A percentile compares a stretch with the other conserved stretches of the same genome.
Conservation (phyloP, 164 flowering plant species). For the Vitis labrusca region DNA sequence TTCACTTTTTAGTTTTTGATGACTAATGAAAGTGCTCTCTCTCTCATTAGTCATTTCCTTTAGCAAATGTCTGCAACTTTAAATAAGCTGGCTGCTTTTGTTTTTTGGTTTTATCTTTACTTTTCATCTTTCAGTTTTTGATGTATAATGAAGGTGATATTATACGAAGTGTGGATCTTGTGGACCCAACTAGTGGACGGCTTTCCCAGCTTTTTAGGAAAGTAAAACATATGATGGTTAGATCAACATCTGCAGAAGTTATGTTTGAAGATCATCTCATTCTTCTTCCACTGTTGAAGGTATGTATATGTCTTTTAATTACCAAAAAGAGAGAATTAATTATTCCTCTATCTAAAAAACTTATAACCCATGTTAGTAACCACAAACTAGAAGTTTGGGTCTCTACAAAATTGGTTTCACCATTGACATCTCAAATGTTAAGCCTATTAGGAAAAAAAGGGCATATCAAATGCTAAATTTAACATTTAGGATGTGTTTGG, state of each 20-base stretch:
- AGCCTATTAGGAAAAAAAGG: too few species aligned
- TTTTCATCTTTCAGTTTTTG: constrained; percentile 43
- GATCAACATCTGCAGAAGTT: constrained; percentile 22
- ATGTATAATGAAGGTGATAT: constrained; percentile 81
- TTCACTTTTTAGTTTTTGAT: too few species aligned
- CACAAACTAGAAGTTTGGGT: not conserved
- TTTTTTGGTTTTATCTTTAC: not conserved
- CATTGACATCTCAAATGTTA: not conserved
- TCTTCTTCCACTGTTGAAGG: constrained; percentile 57
- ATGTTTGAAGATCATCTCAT: constrained; percentile 48
- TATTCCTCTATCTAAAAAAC: not conserved
- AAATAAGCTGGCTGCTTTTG: not conserved
- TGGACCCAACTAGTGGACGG: constrained; percentile 49
- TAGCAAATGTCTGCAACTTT: not conserved
- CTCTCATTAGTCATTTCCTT: not conserved
- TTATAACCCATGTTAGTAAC: not conserved
- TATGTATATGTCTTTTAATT: constrained; percentile 11
- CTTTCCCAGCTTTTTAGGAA: constrained; percentile 46
- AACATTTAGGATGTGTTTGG: too few species aligned
- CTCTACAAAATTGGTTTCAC: not conserved
- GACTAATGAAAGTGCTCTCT: not conserved
- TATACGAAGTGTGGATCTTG: constrained; percentile 44
- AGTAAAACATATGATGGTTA: constrained; percentile 37
- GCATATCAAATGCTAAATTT: too few species aligned
- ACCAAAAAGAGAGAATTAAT: not conserved